These are phyloP conservation scores for Pulchroboletus neoregius DNA, from an alignment of 1,284 basidiomycete genomes.

Conservation along the genomic window DNA sequence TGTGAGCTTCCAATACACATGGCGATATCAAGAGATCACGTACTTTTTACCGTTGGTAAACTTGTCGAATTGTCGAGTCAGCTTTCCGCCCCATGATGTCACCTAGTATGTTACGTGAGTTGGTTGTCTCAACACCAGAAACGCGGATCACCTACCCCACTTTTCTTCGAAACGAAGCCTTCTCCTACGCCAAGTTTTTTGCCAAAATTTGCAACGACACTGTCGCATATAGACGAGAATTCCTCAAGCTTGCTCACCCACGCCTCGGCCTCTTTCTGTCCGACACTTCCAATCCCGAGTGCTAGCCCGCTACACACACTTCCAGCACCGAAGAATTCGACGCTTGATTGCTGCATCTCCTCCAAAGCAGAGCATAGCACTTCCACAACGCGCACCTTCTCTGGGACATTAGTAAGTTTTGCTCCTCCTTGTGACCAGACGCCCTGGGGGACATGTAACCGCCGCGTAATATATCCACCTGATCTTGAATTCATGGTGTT, in stretches of 20 bases:
- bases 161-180: constrained; percentile 80
- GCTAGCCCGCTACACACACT: constrained; percentile 71
- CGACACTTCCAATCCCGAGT: constrained; percentile 65
- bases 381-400: constrained; percentile 83
- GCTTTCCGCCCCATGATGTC: constrained; percentile 74
- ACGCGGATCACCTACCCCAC: constrained; percentile 44
- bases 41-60: constrained; percentile 90
- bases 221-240: constrained; percentile 76
- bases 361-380: constrained; percentile 74
- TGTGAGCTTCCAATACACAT: constrained; percentile 13
- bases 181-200: constrained; percentile 89
- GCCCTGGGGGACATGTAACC: constrained; percentile 83
- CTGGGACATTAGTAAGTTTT: constrained; percentile 74
- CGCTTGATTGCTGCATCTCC: constrained; percentile 62
- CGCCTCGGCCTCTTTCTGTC: constrained; percentile 64
- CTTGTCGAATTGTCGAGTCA: constrained; percentile 83
- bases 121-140: background rate
- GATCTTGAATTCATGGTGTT: constrained; percentile 77
- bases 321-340: constrained; percentile 70
- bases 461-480: constrained; percentile 85
- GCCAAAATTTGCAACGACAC: constrained; percentile 76
- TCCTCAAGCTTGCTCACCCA: constrained; percentile 71
- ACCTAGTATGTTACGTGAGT: constrained; percentile 37
- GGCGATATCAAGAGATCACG: constrained; percentile 31
- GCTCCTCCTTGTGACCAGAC: constrained; percentile 90